These are phyloP conservation scores for Malus hybrid DNA, from an alignment of 331 rosid genomes.

Conservation along the genomic window DNA sequence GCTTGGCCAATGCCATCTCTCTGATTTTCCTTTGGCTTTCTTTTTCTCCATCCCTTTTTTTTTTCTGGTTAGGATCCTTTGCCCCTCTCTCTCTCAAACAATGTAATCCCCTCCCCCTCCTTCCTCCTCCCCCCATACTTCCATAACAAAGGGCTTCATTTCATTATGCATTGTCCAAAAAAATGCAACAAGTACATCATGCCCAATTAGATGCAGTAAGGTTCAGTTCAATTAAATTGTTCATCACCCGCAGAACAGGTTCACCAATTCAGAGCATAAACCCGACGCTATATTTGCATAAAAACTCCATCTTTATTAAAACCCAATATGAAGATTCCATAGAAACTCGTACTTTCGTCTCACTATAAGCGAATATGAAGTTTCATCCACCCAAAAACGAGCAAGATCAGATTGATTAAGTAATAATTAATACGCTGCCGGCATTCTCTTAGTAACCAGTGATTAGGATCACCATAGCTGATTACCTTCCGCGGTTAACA, in stretches of 20 bases:
- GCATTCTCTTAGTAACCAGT: background rate
- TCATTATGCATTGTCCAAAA: background rate
- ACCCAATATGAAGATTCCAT: background rate
- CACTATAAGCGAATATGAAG: background rate
- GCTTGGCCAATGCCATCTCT: background rate
- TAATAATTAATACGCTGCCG: background rate
- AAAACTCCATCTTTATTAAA: background rate
- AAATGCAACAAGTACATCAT: background rate
- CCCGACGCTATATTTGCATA: background rate
- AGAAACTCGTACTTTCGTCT: background rate
- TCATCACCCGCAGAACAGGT: background rate
- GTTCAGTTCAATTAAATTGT: background rate
- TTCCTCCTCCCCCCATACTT: background rate
- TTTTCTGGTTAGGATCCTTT: background rate
- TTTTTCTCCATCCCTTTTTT: background rate
- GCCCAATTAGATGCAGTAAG: background rate
- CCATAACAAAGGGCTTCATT: background rate
- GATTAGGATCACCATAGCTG: background rate
- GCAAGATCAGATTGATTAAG: background rate
- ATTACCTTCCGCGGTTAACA: background rate
- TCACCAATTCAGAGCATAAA: background rate
- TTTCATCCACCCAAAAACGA: background rate
- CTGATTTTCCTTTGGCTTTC: background rate
- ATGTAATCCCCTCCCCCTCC: background rate
- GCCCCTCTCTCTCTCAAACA: background rate